phyloP scores from a whole-genome alignment of 108 stramenopile genomes.

The Stephanodiscus minutulus region DNA sequence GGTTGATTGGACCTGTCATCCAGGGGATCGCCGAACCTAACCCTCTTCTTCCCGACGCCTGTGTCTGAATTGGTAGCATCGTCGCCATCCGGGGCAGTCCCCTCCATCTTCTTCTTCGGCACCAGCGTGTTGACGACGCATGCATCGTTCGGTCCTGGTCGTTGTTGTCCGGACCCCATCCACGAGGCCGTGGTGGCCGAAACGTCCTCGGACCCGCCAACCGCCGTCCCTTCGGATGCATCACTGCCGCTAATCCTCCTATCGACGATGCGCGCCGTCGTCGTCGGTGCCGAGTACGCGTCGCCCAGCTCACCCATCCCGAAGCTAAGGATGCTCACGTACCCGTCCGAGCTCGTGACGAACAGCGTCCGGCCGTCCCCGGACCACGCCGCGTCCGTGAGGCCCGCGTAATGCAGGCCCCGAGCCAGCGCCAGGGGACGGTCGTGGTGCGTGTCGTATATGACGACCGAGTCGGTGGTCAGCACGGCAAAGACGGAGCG shows the following conservation, averaged over 20 bases:
- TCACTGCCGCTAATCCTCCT: neutral
- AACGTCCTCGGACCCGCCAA: neutral
- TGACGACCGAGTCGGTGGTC: conserved; percentile 72
- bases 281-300: conserved; percentile 20
- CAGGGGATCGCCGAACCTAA: conserved; percentile 13
- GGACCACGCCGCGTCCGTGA: conserved; percentile 88
- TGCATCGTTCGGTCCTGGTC: neutral
- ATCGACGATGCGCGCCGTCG: conserved; percentile 12
- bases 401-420: conserved; percentile 86
- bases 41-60: conserved; percentile 21
- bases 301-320: conserved; percentile 77
- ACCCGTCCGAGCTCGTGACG: conserved; percentile 86
- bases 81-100: neutral
- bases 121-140: conserved; percentile 11
- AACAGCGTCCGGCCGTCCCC: conserved; percentile 74
- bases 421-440: conserved; percentile 65
- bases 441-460: conserved; percentile 84
- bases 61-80: conserved; percentile 5
- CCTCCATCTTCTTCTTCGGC: conserved; percentile 8
- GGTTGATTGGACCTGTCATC: conserved; percentile 8
- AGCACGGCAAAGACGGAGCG: conserved; percentile 85
- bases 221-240: neutral
- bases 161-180: neutral
- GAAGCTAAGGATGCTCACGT: conserved; percentile 80
- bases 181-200: neutral